A percentile compares a stretch with the other conserved stretches of the same genome.
Evolutionary conservation across 345 rosid species (phyloP).

Genomic region (Brassica juncea): DNA sequence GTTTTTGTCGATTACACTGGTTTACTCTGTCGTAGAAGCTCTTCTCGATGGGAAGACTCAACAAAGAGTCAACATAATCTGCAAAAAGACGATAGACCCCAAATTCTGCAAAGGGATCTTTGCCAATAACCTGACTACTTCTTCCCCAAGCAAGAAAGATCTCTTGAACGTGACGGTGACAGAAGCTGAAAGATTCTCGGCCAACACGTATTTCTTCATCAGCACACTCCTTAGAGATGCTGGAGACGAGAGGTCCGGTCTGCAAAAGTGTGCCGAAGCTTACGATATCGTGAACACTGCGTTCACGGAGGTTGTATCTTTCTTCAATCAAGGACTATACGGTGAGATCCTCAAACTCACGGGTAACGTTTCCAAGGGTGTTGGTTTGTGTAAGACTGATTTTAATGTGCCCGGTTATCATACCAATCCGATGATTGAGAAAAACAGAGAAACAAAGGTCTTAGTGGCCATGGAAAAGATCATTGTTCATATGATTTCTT

Average conservation of each 20-base stretch:
- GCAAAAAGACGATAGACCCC: constrained; percentile 31
- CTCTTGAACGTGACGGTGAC: constrained; percentile 32
- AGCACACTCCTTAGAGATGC: constrained; percentile 32
- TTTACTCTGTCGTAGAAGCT: constrained; percentile 16
- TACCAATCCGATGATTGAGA: constrained; percentile 29
- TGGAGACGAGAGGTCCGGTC: constrained; percentile 26
- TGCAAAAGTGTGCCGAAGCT: constrained; percentile 37
- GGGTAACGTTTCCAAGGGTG: neutral
- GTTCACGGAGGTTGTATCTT: constrained; percentile 10
- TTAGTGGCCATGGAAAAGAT: constrained; percentile 19
- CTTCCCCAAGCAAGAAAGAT: constrained; percentile 28
- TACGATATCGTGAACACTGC: constrained; percentile 22
- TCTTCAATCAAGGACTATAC: constrained; percentile 8
- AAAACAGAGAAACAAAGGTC: constrained; percentile 4
- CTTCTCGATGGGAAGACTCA: neutral
- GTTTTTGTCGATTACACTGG: neutral
- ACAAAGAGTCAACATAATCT: constrained; percentile 12
- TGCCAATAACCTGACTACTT: neutral
- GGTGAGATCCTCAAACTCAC: neutral
- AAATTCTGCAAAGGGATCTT: constrained; percentile 15
- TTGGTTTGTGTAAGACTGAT: constrained; percentile 31
- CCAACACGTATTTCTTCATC: constrained; percentile 32
- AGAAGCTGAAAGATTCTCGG: constrained; percentile 20
- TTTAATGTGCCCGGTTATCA: constrained; percentile 7
- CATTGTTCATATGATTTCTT: neutral